These are phyloP conservation scores for Phylloporus rhodoxanthus DNA, from an alignment of 768 basidiomycete species.

Conservation along the genomic window DNA sequence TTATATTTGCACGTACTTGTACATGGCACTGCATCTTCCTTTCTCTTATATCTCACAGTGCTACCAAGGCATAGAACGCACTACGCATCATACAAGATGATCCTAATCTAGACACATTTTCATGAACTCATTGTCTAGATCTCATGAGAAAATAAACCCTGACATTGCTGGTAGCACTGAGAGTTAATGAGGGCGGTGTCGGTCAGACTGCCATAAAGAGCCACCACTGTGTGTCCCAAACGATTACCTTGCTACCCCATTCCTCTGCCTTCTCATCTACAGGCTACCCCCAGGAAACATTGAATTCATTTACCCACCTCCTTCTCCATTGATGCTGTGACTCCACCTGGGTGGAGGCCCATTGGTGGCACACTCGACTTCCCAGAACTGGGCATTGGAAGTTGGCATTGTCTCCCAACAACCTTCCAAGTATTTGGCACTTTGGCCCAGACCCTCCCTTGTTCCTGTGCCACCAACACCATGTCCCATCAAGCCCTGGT, in stretches of 20 bases:
- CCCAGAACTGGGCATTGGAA: conserved; percentile 31
- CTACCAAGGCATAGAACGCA: too few species aligned
- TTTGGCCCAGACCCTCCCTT: conserved; percentile 9
- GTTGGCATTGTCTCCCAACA: conserved; percentile 21
- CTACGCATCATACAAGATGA: too few species aligned
- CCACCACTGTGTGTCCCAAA: too few species aligned
- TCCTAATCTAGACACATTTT: too few species aligned
- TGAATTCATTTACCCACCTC: conserved; percentile 29
- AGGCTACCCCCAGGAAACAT: conserved; percentile 20
- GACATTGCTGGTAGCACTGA: neutral
- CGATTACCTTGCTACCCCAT: too few species aligned
- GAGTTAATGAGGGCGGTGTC: conserved; percentile 1
- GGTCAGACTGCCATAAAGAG: conserved; percentile 1
- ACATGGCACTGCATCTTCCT: too few species aligned
- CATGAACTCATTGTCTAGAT: too few species aligned
- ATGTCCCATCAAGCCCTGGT: conserved; percentile 28
- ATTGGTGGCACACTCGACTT: conserved; percentile 15
- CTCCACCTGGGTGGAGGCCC: conserved; percentile 13
- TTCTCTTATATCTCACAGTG: too few species aligned
- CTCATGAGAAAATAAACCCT: neutral
- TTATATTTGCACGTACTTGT: too few species aligned
- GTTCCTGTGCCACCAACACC: conserved; percentile 25
- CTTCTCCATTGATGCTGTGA: conserved; percentile 17
- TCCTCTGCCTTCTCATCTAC: too few species aligned
- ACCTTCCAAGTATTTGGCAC: conserved; percentile 6